Evolutionary conservation across 768 basidiomycete species (phyloP).

Genomic region (Kwoniella sp.): DNA sequence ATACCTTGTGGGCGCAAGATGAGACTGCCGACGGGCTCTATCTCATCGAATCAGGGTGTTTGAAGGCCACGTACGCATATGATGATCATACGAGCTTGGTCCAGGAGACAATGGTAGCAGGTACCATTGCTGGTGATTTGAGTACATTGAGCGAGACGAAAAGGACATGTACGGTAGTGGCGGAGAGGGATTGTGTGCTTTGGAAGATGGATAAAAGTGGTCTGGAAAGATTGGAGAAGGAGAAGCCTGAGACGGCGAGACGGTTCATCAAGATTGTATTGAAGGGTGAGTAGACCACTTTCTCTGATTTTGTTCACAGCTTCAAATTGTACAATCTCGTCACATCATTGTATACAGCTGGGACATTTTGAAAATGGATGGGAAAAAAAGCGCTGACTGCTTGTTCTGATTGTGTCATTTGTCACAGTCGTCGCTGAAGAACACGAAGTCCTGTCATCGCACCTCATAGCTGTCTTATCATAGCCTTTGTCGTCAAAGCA

Average conservation of each 20-base stretch:
- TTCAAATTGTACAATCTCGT: too few relatives aligned
- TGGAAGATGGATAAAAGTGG: slow-evolving; percentile 74
- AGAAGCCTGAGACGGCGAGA: slow-evolving; percentile 61
- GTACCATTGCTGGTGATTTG: slow-evolving; percentile 88
- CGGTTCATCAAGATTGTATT: slow-evolving; percentile 53
- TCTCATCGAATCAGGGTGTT: slow-evolving; percentile 81
- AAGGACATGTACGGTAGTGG: slow-evolving; percentile 81
- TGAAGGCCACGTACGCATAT: slow-evolving; percentile 80
- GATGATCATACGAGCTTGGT: slow-evolving; percentile 67
- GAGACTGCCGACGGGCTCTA: slow-evolving; percentile 81
- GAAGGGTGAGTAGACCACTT: slow-evolving; percentile 52
- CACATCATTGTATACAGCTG: too few relatives aligned
- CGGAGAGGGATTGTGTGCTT: slow-evolving; percentile 73
- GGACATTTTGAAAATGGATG: too few relatives aligned
- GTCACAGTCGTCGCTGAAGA: slow-evolving; percentile 49
- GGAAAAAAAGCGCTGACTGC: too few relatives aligned
- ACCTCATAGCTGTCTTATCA: slow-evolving; percentile 47
- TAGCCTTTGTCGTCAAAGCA: slow-evolving; percentile 2
- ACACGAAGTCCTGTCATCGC: slow-evolving; percentile 41
- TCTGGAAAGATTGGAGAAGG: slow-evolving; percentile 67
- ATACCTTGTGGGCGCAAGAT: slow-evolving; percentile 74
- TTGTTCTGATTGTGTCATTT: too few relatives aligned
- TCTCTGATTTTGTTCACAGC: too few relatives aligned
- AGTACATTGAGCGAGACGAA: slow-evolving; percentile 75
- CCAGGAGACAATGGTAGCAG: slow-evolving; percentile 90